Base-by-base conservation (phyloP, 805 yeast genomes). In the Jamesozyma jinghongensis region DNA sequence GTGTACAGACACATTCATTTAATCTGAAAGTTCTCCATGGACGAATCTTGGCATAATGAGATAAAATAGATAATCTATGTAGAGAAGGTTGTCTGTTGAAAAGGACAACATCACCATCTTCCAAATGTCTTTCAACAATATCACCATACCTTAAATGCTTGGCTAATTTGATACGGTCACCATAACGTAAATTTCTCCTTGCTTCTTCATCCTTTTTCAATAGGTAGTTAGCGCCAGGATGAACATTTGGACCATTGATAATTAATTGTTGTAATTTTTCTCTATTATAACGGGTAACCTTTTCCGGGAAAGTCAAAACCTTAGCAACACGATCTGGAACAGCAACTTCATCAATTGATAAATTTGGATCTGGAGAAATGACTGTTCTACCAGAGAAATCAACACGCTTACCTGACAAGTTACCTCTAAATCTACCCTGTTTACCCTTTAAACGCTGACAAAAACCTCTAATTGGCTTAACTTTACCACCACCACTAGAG, bases 1-100 rank as follows among this genome's bases (percentile, higher is more conserved):
- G 98, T 0, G 98, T 92, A 68, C 98, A 92, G 8, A 92, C 99
- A 81, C 98, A 92, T 65, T 92, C 97, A 60, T 92, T 92, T 52
- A 92, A 72, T 51, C 99, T 73, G 68, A 92, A 85, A 2, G 99
- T 92, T 67, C 98, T 75, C 97, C 97, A 92, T 0, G 98, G 98
- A 57, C 95, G 75, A 53, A 92, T 81, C 58, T 86, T 88, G 36
- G 96, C 99, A 63, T 81, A 88, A 69, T 92, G 99, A 1, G 97
- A 82, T 50, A 92, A 69, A 64, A 92, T 92, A 2, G 97, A 87
- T 37, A 92, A 69, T 61, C 98, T 75, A 65, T 92, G 99, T 59
- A 92, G 71, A 1, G 98, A 92, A 2, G 99, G 99, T 66, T 92
- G 99, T 68, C 99, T 80, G 61, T 92, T 92, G 69, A 92, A 92